Conservation (phyloP, 208 protist species). For the Crithidia sp. region DNA sequence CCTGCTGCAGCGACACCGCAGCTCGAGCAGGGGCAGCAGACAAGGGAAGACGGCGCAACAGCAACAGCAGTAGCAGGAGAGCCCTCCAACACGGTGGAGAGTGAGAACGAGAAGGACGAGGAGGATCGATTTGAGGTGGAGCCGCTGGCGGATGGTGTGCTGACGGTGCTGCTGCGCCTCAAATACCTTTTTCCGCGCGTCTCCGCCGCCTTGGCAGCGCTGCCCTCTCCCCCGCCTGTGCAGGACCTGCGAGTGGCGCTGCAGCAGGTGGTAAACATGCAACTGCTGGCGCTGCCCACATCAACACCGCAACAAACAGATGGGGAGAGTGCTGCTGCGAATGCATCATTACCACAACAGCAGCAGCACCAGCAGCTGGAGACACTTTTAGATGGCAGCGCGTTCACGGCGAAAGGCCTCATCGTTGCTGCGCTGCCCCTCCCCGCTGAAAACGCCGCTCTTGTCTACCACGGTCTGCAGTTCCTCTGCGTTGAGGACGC, state of each 20-base stretch:
- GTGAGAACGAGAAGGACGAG: neutral
- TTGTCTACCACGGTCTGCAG: conserved; percentile 69
- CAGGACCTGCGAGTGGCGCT: conserved; percentile 36
- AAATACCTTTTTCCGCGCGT: conserved; percentile 52
- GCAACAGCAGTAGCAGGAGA: too few relatives aligned
- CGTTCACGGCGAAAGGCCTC: conserved; percentile 54
- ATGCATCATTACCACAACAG: neutral
- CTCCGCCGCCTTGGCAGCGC: conserved; percentile 33
- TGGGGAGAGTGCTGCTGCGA: neutral
- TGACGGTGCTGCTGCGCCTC: conserved; percentile 59
- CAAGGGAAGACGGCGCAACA: too few relatives aligned
- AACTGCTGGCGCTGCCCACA: conserved; percentile 36
- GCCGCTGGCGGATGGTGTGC: conserved; percentile 41
- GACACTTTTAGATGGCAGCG: neutral
- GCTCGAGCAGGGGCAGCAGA: neutral
- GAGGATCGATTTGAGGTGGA: conserved; percentile 17
- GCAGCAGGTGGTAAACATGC: conserved; percentile 58
- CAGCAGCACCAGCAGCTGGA: too few relatives aligned
- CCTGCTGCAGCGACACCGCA: neutral
- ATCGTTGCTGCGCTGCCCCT: conserved; percentile 69
- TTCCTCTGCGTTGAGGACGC: conserved; percentile 82
- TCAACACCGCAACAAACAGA: neutral
- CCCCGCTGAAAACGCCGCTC: conserved; percentile 53
- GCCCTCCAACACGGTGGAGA: too few relatives aligned
- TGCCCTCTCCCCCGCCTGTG: conserved; percentile 44